Percentiles rank a stretch among this genome's conserved stretches.
Conservation (phyloP, 345 rosid genomes). For the Syzygium jambos region DNA sequence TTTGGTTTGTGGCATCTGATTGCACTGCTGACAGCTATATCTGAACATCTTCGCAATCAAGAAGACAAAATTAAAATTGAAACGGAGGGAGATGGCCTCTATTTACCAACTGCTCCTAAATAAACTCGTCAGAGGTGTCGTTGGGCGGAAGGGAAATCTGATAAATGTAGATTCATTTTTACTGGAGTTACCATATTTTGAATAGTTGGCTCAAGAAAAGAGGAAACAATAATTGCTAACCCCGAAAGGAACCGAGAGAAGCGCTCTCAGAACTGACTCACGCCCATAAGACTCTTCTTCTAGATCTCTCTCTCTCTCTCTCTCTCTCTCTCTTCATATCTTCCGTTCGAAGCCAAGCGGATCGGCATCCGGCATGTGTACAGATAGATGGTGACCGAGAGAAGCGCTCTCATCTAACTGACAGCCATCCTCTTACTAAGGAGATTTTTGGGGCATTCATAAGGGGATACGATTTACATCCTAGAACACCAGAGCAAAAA, state of each 20-base stretch:
- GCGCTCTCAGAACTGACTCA: not conserved
- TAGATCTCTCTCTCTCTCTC: no score
- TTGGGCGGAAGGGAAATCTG: not conserved
- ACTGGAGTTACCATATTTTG: not conserved
- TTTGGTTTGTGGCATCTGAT: not conserved
- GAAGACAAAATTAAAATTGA: slow-evolving; percentile 34
- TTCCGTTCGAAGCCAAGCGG: not conserved
- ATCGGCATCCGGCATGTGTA: fast-evolving
- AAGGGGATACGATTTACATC: no score
- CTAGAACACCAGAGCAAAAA: no score
- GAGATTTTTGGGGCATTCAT: not conserved
- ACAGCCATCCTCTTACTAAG: not conserved
- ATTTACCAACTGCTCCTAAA: slow-evolving; percentile 14
- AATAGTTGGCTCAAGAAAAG: not conserved
- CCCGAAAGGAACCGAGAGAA: no score
- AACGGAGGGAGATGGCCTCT: slow-evolving; percentile 79
- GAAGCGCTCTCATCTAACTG: no score
- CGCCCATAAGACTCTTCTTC: no score
- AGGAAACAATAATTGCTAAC: no score
- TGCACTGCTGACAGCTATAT: not conserved
- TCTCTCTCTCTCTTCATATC: no score
- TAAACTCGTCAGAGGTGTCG: slow-evolving; percentile 4
- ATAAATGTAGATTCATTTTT: not conserved
- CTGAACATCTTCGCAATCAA: no score
- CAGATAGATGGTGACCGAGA: not conserved